Percentiles rank a stretch among this genome's conserved stretches.
Conservation (phyloP, 1,284 basidiomycete genomes). For the Leccinum subfulvum region DNA sequence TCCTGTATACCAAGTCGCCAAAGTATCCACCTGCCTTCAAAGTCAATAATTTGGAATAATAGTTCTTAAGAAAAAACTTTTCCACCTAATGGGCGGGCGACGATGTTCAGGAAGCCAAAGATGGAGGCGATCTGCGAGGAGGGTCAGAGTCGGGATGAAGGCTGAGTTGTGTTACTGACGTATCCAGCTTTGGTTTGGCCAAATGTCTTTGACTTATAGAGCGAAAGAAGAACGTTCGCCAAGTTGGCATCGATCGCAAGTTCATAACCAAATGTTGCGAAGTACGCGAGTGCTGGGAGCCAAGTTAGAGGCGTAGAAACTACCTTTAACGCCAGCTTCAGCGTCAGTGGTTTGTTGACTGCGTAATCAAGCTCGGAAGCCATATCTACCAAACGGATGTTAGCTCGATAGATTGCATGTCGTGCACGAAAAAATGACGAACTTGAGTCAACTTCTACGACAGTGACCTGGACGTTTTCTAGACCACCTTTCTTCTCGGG, state of each 20-base stretch:
- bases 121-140: constrained; percentile 37
- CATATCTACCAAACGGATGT: constrained; percentile 1
- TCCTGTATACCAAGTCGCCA: constrained; percentile 49
- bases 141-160: constrained; percentile 9
- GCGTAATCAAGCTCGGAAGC: constrained; percentile 44
- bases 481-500: constrained; percentile 18
- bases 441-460: not conserved
- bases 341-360: constrained; percentile 49
- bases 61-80: not conserved
- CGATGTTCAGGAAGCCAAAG: constrained; percentile 54
- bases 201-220: constrained; percentile 38
- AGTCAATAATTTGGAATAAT: not conserved
- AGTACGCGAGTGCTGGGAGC: constrained; percentile 55
- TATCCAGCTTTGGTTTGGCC: constrained; percentile 55
- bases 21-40: constrained; percentile 44
- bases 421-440: not conserved
- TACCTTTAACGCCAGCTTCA: constrained; percentile 36
- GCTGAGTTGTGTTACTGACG: constrained; percentile 30
- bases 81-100: constrained; percentile 46
- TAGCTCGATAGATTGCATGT: not conserved
- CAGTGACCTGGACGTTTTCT: constrained; percentile 25
- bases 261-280: constrained; percentile 58
- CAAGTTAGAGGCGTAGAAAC: constrained; percentile 53
- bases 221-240: constrained; percentile 45
- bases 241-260: constrained; percentile 59